phyloP scores from a whole-genome alignment of 208 protist genomes.

The Ichthyophonus hoferi region DNA sequence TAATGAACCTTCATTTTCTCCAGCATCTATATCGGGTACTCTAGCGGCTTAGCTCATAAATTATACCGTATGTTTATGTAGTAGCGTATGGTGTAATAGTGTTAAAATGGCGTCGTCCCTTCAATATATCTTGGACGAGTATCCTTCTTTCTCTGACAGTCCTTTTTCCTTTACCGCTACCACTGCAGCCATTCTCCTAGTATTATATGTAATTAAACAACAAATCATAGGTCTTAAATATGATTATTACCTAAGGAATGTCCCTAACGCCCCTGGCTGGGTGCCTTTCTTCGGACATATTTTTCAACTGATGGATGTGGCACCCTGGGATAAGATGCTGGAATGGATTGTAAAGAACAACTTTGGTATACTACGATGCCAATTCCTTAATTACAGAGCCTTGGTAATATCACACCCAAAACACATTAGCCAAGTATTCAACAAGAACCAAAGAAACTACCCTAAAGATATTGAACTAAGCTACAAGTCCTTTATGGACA shows the following conservation, averaged over 20 bases:
- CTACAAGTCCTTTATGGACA: conserved; percentile 31
- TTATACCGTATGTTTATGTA: too few species aligned
- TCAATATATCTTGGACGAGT: too few species aligned
- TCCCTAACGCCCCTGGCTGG: neutral
- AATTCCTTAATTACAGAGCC: neutral
- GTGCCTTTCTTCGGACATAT: conserved; percentile 25
- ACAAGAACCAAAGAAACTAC: conserved; percentile 24
- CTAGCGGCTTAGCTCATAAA: too few species aligned
- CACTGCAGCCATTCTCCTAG: neutral
- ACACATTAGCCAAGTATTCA: conserved; percentile 15
- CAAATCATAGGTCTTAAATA: neutral
- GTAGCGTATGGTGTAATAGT: too few species aligned
- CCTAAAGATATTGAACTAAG: conserved; percentile 26
- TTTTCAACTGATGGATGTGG: neutral
- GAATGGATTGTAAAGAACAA: conserved; percentile 7
- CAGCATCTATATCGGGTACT: too few species aligned
- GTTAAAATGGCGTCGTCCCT: too few species aligned
- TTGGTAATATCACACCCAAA: neutral
- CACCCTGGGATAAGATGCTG: conserved; percentile 25
- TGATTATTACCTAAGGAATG: neutral
- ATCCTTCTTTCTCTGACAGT: too few species aligned
- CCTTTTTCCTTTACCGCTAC: neutral
- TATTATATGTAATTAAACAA: neutral
- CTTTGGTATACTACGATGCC: neutral
- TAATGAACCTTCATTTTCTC: too few species aligned